Evolutionary conservation across 805 yeast genomes (phyloP).

Genomic region (Jamesozyma gamospora): DNA sequence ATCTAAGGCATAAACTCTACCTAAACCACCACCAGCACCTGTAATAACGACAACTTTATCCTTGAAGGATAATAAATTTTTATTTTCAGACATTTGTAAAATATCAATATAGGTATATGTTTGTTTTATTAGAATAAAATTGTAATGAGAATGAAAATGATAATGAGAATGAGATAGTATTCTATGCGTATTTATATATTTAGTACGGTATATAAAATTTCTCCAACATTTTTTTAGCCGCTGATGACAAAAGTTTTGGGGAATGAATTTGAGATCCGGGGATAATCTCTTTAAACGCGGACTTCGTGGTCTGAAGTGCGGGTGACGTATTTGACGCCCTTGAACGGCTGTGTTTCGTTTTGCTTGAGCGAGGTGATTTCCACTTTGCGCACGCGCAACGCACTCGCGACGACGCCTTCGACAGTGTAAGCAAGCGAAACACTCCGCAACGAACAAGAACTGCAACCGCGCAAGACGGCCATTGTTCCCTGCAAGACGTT

Average conservation of each 20-base stretch:
- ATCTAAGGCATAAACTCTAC: conserved; percentile 76
- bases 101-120: too few relatives aligned
- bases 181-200: too few relatives aligned
- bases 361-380: conserved; percentile 32
- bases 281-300: neutral
- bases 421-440: conserved; percentile 6
- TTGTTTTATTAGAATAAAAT: too few relatives aligned
- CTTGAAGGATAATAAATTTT: conserved; percentile 41
- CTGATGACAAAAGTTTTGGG: too few relatives aligned
- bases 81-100: conserved; percentile 1
- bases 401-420: neutral
- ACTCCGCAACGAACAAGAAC: conserved; percentile 16
- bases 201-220: neutral
- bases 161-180: too few relatives aligned
- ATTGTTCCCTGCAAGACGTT: conserved; percentile 51
- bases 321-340: conserved; percentile 81
- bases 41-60: conserved; percentile 87
- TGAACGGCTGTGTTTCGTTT: conserved; percentile 33
- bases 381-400: conserved; percentile 82
- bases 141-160: too few relatives aligned
- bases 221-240: neutral
- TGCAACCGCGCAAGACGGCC: conserved; percentile 56
- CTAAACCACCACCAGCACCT: conserved; percentile 97
- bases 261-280: too few relatives aligned
- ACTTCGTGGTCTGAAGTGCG: neutral